Evolutionary conservation across 2,329 filamentous ascomycete species (phyloP).

Genomic region (Camptophora hylomeconis): DNA sequence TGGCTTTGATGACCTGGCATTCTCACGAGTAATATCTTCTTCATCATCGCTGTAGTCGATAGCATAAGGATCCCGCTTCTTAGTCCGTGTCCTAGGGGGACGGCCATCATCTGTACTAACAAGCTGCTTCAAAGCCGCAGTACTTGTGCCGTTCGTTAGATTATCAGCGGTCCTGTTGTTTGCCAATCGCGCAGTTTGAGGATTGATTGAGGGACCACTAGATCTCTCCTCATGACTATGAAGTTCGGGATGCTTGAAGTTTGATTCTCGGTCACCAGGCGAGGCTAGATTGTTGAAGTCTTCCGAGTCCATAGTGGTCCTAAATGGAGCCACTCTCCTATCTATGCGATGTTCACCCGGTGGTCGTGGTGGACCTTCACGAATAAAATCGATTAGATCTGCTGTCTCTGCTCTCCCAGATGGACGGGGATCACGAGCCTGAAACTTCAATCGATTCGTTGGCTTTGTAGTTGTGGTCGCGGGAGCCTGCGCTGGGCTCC

Average conservation of each 20-base stretch:
- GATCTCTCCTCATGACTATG: conserved; percentile 38
- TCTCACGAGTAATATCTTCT: conserved; percentile 41
- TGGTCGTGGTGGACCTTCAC: conserved; percentile 60
- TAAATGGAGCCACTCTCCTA: conserved; percentile 71
- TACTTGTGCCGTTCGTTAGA: conserved; percentile 6
- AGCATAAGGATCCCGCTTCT: conserved; percentile 82
- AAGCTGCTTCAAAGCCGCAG: conserved; percentile 11
- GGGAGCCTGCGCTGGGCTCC: background rate
- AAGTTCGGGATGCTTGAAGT: conserved; percentile 16
- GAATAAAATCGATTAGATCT: conserved; percentile 91
- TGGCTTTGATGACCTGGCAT: conserved; percentile 29
- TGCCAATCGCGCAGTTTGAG: conserved; percentile 57
- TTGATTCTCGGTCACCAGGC: conserved; percentile 9
- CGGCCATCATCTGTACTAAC: conserved; percentile 32
- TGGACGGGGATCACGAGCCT: conserved; percentile 59
- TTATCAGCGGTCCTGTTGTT: conserved; percentile 24
- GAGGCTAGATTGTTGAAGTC: conserved; percentile 37
- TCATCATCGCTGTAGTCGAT: conserved; percentile 65
- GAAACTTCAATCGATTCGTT: conserved; percentile 35
- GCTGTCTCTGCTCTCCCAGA: conserved; percentile 55
- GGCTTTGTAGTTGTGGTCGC: conserved; percentile 5
- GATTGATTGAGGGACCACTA: conserved; percentile 38
- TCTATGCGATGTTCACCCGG: conserved; percentile 55
- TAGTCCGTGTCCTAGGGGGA: conserved; percentile 60
- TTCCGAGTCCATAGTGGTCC: conserved; percentile 75